Percentiles rank a stretch among this genome's conserved stretches.
Evolutionary conservation across 2,329 filamentous ascomycete genomes (phyloP).

Genomic region (Rhexocercosporidium sp.): DNA sequence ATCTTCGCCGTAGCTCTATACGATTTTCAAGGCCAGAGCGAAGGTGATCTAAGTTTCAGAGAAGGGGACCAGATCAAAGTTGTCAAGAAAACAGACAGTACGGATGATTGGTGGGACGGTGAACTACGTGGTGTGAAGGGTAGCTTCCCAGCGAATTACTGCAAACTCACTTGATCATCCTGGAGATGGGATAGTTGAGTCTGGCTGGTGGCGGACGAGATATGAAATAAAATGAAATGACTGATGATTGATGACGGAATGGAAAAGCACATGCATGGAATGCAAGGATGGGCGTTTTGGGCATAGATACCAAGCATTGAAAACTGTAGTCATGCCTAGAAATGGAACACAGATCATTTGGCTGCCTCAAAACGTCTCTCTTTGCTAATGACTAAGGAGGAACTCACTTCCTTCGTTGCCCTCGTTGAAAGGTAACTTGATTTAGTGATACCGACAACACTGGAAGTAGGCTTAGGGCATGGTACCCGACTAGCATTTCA

Average conservation of each 20-base stretch:
- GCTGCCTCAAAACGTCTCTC: too few species aligned
- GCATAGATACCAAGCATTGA: not conserved
- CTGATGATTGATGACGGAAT: conserved; percentile 10
- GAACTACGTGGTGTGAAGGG: conserved; percentile 72
- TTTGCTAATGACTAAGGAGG: too few species aligned
- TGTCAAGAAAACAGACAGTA: conserved; percentile 77
- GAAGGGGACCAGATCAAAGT: conserved; percentile 81
- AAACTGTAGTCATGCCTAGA: not conserved
- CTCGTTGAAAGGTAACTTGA: too few species aligned
- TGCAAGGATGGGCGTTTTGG: not conserved
- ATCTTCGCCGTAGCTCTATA: conserved; percentile 69
- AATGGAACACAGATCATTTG: not conserved
- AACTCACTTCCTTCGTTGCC: not conserved
- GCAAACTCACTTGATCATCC: conserved; percentile 47
- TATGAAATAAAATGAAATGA: not conserved
- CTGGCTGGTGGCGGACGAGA: not conserved
- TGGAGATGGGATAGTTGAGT: not conserved
- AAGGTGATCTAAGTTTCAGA: conserved; percentile 73
- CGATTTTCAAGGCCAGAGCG: conserved; percentile 71
- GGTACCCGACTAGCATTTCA: too few species aligned
- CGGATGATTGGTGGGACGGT: conserved; percentile 89
- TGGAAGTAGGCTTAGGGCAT: too few species aligned
- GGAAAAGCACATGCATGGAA: not conserved
- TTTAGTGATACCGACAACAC: too few species aligned
- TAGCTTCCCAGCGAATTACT: conserved; percentile 86